Base-by-base conservation (phyloP, 768 basidiomycete species). In the Lentinula edodes region DNA sequence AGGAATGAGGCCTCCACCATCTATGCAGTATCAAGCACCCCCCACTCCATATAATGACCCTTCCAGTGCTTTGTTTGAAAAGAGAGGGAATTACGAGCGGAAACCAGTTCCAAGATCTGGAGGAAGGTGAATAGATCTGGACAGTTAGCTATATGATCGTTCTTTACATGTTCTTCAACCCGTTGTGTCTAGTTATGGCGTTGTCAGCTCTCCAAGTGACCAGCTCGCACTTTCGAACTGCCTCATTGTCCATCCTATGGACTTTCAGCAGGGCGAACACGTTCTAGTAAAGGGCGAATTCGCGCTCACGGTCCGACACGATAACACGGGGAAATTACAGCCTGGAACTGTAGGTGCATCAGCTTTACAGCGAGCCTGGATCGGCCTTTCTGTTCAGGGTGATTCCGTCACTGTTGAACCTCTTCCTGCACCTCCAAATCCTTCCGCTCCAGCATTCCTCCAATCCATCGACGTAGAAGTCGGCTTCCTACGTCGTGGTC, bases 291-390 rank as follows among this genome's bases (percentile, higher is more conserved):
- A 95, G 66, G 80, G 84, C 50, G 68, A 75, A 53, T 95, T 80
- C 68, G 80, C 90, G 23, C 67, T 91, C 57, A 95, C 93, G 9
- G 84, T 85, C 55, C 82, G 93, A 51, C 88, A 92, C 64, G 93
- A 95, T 66, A 85, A 88, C 62, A 90, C 91, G 1, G 84, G 83
- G 5, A 87, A 83, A 63, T 70, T 99, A 4, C 74, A 74, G 5
- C 84, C 85, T 0, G 89, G 91, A 3, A 74, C 76, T 1, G 80
- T 98, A 34, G 94, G 89, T n/a, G 86, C 87, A 6, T 89, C 90
- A 34, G 80, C 84, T 23, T 74, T 85, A 62, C 91, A 94, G 62
- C 84, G 97, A 9, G 87, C 91, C 75, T 99, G 94, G 94, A 89
- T 95, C 46, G 88, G 88, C 5, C 80, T 98, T 6, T 93, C 93